These are phyloP conservation scores for Drechslerella coelobrocha DNA, from an alignment of 2,329 filamentous ascomycete species.

Conservation along the genomic window DNA sequence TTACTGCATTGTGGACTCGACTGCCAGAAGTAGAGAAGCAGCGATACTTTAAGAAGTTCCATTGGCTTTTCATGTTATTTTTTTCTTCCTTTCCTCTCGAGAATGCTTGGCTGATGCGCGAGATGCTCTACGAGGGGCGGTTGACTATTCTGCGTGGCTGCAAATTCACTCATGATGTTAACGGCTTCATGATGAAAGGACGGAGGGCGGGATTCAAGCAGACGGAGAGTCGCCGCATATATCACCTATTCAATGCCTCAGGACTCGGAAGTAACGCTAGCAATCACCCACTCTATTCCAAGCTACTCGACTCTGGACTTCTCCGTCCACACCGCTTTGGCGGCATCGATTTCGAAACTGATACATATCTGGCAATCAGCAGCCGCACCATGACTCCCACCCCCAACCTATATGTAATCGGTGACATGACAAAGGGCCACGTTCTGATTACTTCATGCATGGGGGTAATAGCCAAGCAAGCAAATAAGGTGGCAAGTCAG, in stretches of 20 bases:
- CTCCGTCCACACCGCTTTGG: not conserved
- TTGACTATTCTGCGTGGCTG: not conserved
- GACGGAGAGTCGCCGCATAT: not conserved
- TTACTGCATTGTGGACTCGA: not conserved
- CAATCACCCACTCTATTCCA: not conserved
- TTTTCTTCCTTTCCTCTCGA: not conserved
- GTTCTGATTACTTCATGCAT: not conserved
- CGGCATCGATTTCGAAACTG: not conserved
- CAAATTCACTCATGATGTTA: not conserved
- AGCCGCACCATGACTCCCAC: not conserved
- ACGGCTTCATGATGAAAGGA: not conserved
- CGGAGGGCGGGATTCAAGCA: not conserved
- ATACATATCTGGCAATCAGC: not conserved
- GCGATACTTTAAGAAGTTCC: not conserved
- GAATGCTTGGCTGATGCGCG: not conserved
- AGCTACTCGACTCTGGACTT: not conserved
- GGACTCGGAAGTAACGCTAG: not conserved
- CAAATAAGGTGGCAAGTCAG: not conserved
- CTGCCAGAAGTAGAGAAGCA: not conserved
- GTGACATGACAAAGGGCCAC: not conserved
- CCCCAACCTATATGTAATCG: not conserved
- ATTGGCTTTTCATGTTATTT: not conserved
- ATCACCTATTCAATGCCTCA: not conserved
- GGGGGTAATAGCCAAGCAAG: not conserved
- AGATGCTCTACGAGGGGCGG: not conserved